phyloP scores from a whole-genome alignment of 495 filamentous ascomycete species.

The Daldinia caldariorum region DNA sequence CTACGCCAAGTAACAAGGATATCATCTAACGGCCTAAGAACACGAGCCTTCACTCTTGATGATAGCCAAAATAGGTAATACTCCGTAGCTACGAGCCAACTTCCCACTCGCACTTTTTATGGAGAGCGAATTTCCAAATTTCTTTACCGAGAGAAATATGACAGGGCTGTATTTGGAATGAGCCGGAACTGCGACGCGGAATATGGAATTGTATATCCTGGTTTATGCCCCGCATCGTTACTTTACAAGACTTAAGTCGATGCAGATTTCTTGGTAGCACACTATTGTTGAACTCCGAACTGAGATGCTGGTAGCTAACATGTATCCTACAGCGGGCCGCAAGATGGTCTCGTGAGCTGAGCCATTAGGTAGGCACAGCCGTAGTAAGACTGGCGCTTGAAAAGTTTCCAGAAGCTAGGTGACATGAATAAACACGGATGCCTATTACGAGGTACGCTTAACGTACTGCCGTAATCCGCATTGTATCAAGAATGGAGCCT shows the following conservation, averaged over 20 bases:
- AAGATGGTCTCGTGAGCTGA: slow-evolving; percentile 19
- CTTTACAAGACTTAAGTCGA: background rate
- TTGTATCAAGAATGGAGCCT: background rate
- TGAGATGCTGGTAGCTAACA: background rate
- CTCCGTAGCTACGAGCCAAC: background rate
- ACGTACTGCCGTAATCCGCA: background rate
- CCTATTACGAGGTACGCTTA: background rate
- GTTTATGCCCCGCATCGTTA: background rate
- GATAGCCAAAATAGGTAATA: background rate
- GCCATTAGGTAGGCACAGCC: background rate
- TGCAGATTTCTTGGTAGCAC: background rate
- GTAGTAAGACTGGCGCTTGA: background rate
- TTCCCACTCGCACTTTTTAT: background rate
- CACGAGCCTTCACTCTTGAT: slow-evolving; percentile 15
- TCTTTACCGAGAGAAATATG: background rate
- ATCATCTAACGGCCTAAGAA: background rate
- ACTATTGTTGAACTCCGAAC: slow-evolving; percentile 10
- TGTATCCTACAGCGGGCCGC: slow-evolving; percentile 16
- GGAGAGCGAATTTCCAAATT: background rate
- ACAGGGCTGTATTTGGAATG: background rate
- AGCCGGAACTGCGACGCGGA: background rate
- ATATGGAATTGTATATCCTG: background rate
- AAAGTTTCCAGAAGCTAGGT: slow-evolving; percentile 23
- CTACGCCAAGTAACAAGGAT: slow-evolving; percentile 27
- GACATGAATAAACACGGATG: background rate